A percentile compares a stretch with the other conserved stretches of the same genome.
Evolutionary conservation across 1,284 basidiomycete genomes (phyloP).

Genomic region (Puccinia coronata): DNA sequence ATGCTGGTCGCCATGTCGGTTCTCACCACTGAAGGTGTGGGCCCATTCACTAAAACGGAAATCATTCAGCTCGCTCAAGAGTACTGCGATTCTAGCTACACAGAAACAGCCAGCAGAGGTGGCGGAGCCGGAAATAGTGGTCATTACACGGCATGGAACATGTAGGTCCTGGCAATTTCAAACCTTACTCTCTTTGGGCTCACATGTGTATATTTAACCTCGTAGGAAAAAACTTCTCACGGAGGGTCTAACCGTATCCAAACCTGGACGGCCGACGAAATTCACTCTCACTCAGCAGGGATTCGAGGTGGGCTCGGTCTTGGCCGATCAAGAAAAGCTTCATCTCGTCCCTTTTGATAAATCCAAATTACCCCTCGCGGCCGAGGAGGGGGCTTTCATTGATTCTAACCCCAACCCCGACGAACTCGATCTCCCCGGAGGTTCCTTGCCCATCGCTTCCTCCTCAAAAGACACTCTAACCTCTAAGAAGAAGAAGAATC

Average conservation of each 20-base stretch:
- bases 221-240: slow-evolving; percentile 56
- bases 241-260: slow-evolving; percentile 55
- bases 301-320: slow-evolving; percentile 52
- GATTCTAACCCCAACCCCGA: neutral
- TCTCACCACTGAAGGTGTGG: slow-evolving; percentile 31
- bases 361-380: slow-evolving; percentile 21
- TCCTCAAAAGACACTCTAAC: neutral
- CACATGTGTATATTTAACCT: neutral
- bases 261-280: slow-evolving; percentile 56
- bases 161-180: slow-evolving; percentile 50
- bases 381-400: no score
- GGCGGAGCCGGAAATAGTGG: slow-evolving; percentile 41
- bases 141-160: slow-evolving; percentile 57
- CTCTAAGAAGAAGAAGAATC: neutral
- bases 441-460: neutral
- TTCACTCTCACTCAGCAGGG: slow-evolving; percentile 57
- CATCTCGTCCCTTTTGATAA: slow-evolving; percentile 15
- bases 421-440: neutral
- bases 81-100: slow-evolving; percentile 53
- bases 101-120: slow-evolving; percentile 18
- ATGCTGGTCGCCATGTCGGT: slow-evolving; percentile 56
- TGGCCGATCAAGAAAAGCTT: slow-evolving; percentile 36
- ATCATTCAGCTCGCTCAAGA: slow-evolving; percentile 56
- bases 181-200: neutral
- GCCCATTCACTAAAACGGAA: slow-evolving; percentile 52